Evolutionary conservation across 805 yeast species (phyloP).

Genomic region (Ogataea kodamae): DNA sequence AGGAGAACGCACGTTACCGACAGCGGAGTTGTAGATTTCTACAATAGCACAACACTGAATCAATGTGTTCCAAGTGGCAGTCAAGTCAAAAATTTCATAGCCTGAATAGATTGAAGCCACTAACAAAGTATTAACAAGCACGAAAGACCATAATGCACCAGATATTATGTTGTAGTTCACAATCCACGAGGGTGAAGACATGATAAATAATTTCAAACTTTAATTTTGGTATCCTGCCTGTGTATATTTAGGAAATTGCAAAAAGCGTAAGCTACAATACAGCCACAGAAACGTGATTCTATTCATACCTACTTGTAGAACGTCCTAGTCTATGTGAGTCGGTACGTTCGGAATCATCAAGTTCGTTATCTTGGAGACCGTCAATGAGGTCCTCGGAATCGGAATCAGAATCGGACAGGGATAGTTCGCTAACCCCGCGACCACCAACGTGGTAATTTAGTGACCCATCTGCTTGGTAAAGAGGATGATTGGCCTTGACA

Average conservation of each 20-base stretch:
- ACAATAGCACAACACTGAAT: conserved; percentile 78
- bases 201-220: not conserved
- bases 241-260: not conserved
- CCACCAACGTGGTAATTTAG: conserved; percentile 23
- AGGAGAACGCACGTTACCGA: conserved; percentile 85
- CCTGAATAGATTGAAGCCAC: conserved; percentile 45
- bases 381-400: conserved; percentile 31
- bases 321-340: conserved; percentile 14
- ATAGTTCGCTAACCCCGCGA: conserved; percentile 17
- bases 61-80: conserved; percentile 54
- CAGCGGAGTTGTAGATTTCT: conserved; percentile 73
- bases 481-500: conserved; percentile 56
- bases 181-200: conserved; percentile 25
- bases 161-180: conserved; percentile 32
- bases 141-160: conserved; percentile 33
- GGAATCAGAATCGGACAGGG: conserved; percentile 25
- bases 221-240: conserved; percentile 2
- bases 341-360: conserved; percentile 24
- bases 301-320: conserved; percentile 12
- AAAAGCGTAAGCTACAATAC: no score
- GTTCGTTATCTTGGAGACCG: conserved; percentile 19
- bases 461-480: conserved; percentile 48
- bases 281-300: no score
- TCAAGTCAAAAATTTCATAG: conserved; percentile 58
- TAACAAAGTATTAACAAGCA: conserved; percentile 26